These are phyloP conservation scores for Exophiala lecanii-corni DNA, from an alignment of 2,329 filamentous ascomycete species.

Conservation along the genomic window DNA sequence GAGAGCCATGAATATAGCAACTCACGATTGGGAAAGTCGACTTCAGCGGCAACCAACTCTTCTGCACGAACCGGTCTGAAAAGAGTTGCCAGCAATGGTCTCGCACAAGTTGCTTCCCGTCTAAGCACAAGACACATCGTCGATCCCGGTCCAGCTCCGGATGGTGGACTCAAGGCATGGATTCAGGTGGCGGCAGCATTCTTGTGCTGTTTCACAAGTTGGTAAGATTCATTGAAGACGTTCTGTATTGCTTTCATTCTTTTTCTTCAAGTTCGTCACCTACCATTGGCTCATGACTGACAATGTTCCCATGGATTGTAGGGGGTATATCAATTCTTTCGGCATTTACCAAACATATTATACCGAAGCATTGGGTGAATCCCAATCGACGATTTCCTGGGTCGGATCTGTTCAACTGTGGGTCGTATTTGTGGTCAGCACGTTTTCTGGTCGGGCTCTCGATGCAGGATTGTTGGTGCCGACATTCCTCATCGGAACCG, in stretches of 20 bases:
- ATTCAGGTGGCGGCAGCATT: constrained; percentile 50
- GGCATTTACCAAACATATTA: constrained; percentile 55
- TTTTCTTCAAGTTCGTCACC: neutral
- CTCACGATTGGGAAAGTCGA: no score
- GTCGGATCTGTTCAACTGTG: constrained; percentile 49
- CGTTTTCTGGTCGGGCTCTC: constrained; percentile 48
- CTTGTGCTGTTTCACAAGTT: constrained; percentile 54
- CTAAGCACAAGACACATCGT: constrained; percentile 18
- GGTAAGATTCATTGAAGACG: constrained; percentile 29
- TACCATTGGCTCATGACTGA: no score
- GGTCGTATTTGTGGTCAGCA: constrained; percentile 47
- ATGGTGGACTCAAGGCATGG: constrained; percentile 49
- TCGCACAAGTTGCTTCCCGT: constrained; percentile 16
- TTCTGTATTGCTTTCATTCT: neutral
- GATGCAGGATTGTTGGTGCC: constrained; percentile 50
- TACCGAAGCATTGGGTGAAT: constrained; percentile 34
- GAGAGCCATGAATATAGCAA: no score
- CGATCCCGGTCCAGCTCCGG: constrained; percentile 21
- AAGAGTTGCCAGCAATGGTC: constrained; percentile 15
- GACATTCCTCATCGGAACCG: constrained; percentile 39
- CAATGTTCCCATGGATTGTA: neutral
- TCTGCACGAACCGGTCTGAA: constrained; percentile 10
- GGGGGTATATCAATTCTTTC: constrained; percentile 49
- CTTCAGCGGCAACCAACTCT: no score
- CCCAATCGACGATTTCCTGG: constrained; percentile 50